These are phyloP conservation scores for Aspergillus clavatus DNA, from an alignment of 2,329 filamentous ascomycete species.

Conservation along the genomic window DNA sequence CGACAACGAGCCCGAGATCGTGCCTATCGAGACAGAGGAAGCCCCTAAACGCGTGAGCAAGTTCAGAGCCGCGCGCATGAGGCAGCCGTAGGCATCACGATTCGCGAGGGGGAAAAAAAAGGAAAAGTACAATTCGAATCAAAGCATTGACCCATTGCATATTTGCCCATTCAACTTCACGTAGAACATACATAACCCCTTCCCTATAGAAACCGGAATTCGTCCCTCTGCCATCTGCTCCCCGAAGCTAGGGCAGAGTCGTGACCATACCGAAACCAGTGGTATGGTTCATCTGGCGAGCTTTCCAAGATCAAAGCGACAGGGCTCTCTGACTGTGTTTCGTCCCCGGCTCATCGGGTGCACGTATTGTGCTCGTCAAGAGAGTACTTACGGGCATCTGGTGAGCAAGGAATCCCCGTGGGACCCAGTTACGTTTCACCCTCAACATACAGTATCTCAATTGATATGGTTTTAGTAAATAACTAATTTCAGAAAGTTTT, in stretches of 20 bases:
- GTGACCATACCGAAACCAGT: conserved; percentile 14
- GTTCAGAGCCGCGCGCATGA: conserved; percentile 45
- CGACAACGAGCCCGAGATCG: conserved; percentile 62
- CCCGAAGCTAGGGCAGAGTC: background rate
- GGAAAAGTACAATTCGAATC: conserved; percentile 2
- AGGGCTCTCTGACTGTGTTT: conserved; percentile 37
- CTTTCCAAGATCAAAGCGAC: conserved; percentile 27
- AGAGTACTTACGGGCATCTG: conserved; percentile 20
- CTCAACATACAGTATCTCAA: conserved; percentile 23
- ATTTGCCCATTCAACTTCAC: too few species aligned
- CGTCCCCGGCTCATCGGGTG: conserved; percentile 7
- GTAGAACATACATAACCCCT: too few species aligned
- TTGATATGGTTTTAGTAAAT: background rate
- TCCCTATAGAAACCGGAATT: conserved; percentile 2
- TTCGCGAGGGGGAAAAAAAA: too few species aligned
- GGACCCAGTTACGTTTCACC: conserved; percentile 38
- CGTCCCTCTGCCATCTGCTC: background rate
- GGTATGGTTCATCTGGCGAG: conserved; percentile 15
- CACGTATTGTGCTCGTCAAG: conserved; percentile 20
- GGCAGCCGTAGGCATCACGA: conserved; percentile 15
- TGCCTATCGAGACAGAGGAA: conserved; percentile 63
- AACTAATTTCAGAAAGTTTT: too few species aligned
- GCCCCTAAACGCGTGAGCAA: conserved; percentile 40
- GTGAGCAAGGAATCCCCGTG: conserved; percentile 13
- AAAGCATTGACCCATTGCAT: conserved; percentile 15